Percentiles rank a stretch among this genome's conserved stretches.
Evolutionary conservation across 2,329 filamentous ascomycete species (phyloP).

Genomic region (Colletotrichum sp.): DNA sequence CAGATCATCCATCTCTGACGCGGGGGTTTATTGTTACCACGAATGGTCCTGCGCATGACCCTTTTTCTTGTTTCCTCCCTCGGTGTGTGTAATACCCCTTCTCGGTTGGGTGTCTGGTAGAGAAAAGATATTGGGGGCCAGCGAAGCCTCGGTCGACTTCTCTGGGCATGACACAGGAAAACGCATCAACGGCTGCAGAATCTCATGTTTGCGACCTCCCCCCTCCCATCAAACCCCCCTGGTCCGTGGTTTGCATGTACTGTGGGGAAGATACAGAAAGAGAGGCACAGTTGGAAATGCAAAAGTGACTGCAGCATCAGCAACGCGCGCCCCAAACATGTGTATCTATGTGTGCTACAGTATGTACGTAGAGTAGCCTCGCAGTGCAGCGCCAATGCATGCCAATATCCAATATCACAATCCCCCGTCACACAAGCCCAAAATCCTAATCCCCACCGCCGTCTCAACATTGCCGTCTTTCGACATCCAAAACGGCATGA

Average conservation of each 20-base stretch:
- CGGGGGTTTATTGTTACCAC: no score
- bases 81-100: neutral
- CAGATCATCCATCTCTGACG: neutral
- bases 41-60: neutral
- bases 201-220: neutral
- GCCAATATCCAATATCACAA: constrained; percentile 4
- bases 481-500: neutral
- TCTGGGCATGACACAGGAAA: neutral
- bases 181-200: neutral
- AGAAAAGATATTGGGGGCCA: neutral
- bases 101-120: neutral
- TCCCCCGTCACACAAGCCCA: neutral
- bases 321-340: neutral
- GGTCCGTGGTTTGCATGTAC: neutral
- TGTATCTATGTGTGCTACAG: neutral
- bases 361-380: neutral
- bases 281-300: neutral
- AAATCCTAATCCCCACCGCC: neutral
- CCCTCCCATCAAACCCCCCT: neutral
- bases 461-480: neutral
- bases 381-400: constrained; percentile 4
- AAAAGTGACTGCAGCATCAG: neutral
- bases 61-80: neutral
- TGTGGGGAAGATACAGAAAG: neutral
- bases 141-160: neutral